A percentile compares a stretch with the other conserved stretches of the same genome.
Evolutionary conservation across 2,329 filamentous ascomycete species (phyloP).

Genomic region (Pseudogymnoascus sp.): DNA sequence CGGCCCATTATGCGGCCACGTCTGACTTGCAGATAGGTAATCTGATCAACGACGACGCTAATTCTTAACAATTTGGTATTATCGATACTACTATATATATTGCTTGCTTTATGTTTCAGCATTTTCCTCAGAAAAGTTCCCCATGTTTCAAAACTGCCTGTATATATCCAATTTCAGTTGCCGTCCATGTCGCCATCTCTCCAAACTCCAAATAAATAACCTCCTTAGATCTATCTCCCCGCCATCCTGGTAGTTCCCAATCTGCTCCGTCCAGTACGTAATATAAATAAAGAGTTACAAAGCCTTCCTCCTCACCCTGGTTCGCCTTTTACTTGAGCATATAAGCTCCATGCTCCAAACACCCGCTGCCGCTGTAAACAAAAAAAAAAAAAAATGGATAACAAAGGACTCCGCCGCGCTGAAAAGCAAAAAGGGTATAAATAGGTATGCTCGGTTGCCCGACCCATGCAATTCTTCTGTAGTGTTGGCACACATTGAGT

Average conservation of each 20-base stretch:
- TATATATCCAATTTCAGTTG: neutral
- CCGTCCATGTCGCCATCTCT: neutral
- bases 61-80: constrained; percentile 7
- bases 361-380: neutral
- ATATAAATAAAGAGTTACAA: constrained; percentile 6
- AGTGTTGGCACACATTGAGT: neutral
- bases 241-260: neutral
- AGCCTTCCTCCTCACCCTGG: neutral
- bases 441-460: constrained; percentile 1
- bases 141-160: neutral
- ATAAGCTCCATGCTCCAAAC: constrained; percentile 5
- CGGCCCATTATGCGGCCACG: constrained; percentile 4
- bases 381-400: neutral
- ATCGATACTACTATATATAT: neutral
- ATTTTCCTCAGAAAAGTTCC: neutral
- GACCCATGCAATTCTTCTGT: neutral
- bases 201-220: constrained; percentile 2
- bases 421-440: constrained; percentile 5
- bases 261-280: neutral
- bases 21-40: neutral
- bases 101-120: neutral
- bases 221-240: neutral
- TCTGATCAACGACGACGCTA: neutral
- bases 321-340: neutral
- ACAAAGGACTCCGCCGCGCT: neutral